Evolutionary conservation across 257 asterid species (phyloP).

Genomic region (Oldenlandia corymbosa): DNA sequence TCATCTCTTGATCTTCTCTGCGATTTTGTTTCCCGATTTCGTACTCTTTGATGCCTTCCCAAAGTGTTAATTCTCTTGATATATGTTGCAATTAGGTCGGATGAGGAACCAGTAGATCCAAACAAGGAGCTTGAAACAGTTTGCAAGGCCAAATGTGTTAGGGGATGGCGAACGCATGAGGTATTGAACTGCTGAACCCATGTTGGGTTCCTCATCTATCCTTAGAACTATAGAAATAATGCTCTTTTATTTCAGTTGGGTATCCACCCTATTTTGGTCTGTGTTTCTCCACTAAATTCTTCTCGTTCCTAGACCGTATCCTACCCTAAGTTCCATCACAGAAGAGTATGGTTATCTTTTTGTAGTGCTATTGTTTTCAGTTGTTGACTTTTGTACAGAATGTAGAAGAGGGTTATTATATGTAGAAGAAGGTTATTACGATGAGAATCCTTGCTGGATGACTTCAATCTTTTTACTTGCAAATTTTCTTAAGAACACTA

Average conservation of each 20-base stretch:
- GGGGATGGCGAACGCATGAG: conserved; percentile 70
- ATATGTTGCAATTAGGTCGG: conserved; percentile 45
- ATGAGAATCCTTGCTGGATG: no score
- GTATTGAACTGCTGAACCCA: conserved; percentile 20
- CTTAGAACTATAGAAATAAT: no score
- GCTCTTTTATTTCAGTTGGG: neutral
- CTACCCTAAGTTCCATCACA: neutral
- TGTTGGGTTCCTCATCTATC: neutral
- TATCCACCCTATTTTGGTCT: no score
- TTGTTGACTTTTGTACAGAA: neutral
- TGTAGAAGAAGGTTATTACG: no score
- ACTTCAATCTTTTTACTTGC: no score
- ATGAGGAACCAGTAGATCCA: conserved; percentile 75
- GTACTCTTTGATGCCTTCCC: neutral
- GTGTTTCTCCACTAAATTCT: no score
- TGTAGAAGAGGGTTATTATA: neutral
- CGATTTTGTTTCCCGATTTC: neutral
- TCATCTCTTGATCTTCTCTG: neutral
- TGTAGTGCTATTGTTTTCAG: neutral
- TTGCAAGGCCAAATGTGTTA: conserved; percentile 76
- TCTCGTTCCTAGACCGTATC: neutral
- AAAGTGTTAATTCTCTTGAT: conserved; percentile 1
- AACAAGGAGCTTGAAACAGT: conserved; percentile 64
- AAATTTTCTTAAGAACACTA: no score
- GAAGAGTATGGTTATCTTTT: neutral